Evolutionary conservation across 1,284 basidiomycete genomes (phyloP), one percentile per base, ranked within the genome.

Genomic region (Sparassis latifolia): DNA sequence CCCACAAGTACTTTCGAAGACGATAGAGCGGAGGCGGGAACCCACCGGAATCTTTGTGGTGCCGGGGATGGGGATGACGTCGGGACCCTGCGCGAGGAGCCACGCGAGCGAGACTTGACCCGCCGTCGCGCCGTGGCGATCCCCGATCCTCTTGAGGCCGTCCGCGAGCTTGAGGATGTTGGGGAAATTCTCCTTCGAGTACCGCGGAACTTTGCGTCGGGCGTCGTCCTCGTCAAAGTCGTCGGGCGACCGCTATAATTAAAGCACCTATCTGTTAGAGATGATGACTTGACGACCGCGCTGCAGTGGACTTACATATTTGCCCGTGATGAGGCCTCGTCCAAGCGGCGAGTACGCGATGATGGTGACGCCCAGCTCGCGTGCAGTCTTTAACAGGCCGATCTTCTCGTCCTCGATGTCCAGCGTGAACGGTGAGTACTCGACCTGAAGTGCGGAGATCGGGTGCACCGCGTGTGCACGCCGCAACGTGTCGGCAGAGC

Each of bases 311-410:
- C 40, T 9, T 42, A 74, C 74, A 57, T 75, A 72, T 57, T 65
- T 65, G 2, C 84, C 84, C 0, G 80, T 80, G 28, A 88, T 59
- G 47, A 88, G 58, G 0, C 86, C 86, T 10, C 81, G 68, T 2
- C 80, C 82, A 10, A 86, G 69, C 0, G 81, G 81, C 10, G 76
- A 75, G 60, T 86, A 87, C 3, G 81, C 80, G 5, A 84, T 69
- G 44, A 87, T 57, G 45, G 67, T 62, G 3, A 80, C 66, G 0
- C 78, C 78, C 2, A 82, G 70, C 58, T 81, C 78, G 10, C 76
- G 64, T 0, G 75, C 76, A 0, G 77, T 69, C 41, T 74, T 69
- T 9, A 81, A 61, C 0, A 82, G 56, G 1, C 66, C 74, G 9
- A 77, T 63, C 56, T 76, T 69, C 33, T 68, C 66, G 44, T 73